Base-by-base conservation (phyloP, 2,329 filamentous ascomycete species). In the Davidsoniella neocaledoniae region DNA sequence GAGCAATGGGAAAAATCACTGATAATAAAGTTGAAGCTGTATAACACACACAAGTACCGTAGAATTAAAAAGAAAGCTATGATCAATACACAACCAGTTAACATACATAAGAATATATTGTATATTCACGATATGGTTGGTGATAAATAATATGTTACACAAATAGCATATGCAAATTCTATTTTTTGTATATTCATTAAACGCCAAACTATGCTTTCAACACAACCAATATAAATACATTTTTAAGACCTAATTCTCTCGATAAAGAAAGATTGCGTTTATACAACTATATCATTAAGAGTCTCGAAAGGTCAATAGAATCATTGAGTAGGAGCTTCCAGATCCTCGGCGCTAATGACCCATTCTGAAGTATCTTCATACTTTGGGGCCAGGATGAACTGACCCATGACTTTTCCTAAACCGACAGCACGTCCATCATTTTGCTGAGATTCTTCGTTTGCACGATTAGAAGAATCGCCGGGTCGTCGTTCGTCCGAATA, bases 341-440 rank as follows among this genome's bases (percentile, higher is more conserved):
- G 56, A 12, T 63, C 63, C 29, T 63, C 59, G 5, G 64, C 59
- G 46, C 60, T 60, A 7, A 55, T 70, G 12, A 68, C 62, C 74
- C 74, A 78, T 26, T 76, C 73, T 50, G 73, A 67, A 56, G 75
- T 73, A 46, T 77, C 74, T 37, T 68, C 69, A 66, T 73, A 79
- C 42, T 72, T 67, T 6, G 76, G 76, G 23, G 73, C 74, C 16
- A 77, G 63, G 16, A 76, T 69, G 59, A 80, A 80, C 54, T 74
- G 73, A 46, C 75, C 76, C 66, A 75, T 72, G 52, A 81, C 70
- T 57, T 73, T 71, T 45, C 77, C 77, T 74, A 81, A 78, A 43
- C 74, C 74, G 51, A 73, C 48, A 7, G 53, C 54, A 19, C 46
- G 33, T 9, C 54, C 54, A 29, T 53, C 53, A 38, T 71, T 26